phyloP scores from a whole-genome alignment of 139 green algal genomes.

The Tetraselmis striata region DNA sequence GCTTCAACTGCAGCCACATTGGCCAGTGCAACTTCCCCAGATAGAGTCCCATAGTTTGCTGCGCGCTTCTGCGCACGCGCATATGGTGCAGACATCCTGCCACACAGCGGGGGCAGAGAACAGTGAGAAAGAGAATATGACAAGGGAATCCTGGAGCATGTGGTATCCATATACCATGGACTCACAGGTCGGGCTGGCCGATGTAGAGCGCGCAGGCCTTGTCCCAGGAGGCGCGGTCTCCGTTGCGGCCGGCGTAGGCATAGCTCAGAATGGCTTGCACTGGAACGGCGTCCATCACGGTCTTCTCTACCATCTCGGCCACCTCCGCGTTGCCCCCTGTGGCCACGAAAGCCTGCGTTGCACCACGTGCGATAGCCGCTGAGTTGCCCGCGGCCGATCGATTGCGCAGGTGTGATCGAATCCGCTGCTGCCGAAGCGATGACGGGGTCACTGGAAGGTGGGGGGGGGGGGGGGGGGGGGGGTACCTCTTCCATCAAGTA shows the following conservation, averaged over 20 bases:
- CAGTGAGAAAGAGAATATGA: no score
- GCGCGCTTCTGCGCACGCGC: background rate
- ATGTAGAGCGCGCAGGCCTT: background rate
- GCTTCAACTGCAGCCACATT: background rate
- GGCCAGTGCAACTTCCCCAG: background rate
- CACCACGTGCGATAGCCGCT: no score
- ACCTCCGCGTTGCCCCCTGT: background rate
- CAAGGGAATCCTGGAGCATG: no score
- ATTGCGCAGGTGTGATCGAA: no score
- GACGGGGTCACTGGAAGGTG: no score
- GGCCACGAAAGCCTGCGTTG: background rate
- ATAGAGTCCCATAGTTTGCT: conserved; percentile 2
- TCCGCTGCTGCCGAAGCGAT: no score
- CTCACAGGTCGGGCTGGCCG: background rate
- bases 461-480: no score
- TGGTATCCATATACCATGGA: no score
- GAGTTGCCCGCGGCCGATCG: no score
- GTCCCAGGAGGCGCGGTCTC: background rate
- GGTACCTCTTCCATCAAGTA: background rate
- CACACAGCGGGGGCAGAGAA: no score
- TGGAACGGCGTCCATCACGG: background rate
- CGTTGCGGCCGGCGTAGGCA: background rate
- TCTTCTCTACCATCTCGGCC: background rate
- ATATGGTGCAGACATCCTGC: background rate
- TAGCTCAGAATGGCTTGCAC: background rate